Percentiles rank a stretch among this genome's conserved stretches.
These are phyloP conservation scores for Talaromyces sp. DNA, from an alignment of 2,329 filamentous ascomycete genomes.

Conservation along the genomic window DNA sequence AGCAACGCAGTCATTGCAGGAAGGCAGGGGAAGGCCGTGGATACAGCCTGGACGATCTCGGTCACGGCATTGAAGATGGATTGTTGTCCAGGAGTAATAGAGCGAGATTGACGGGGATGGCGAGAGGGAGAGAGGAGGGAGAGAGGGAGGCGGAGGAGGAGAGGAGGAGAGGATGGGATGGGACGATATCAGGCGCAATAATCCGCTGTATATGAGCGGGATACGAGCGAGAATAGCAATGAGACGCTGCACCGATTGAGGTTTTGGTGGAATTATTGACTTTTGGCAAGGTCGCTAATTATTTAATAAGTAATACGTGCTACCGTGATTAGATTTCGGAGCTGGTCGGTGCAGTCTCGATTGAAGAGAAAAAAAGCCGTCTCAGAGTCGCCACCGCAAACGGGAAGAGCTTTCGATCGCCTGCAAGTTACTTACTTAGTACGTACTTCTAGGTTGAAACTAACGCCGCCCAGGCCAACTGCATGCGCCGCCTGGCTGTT, in stretches of 20 bases:
- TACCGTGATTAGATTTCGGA: no score
- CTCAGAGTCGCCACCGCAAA: conserved; percentile 5
- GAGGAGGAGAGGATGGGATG: neutral
- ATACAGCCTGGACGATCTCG: neutral
- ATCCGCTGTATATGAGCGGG: neutral
- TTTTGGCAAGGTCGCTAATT: neutral
- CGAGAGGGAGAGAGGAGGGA: neutral
- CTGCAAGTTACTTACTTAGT: no score
- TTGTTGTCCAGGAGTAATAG: no score
- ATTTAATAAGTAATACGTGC: no score
- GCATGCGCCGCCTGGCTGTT: neutral
- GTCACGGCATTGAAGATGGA: neutral
- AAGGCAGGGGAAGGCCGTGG: neutral
- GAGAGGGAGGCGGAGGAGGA: no score
- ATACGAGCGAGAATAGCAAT: neutral
- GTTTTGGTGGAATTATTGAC: neutral
- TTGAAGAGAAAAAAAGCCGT: conserved; percentile 8
- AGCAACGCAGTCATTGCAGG: conserved; percentile 6
- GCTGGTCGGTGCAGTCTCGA: no score
- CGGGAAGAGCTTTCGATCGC: neutral
- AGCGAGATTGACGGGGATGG: no score
- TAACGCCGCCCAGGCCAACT: neutral
- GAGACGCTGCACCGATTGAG: neutral
- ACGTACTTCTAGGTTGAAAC: no score
- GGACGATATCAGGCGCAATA: neutral